Conservation (phyloP, 75 land plant species). For the Pinus taeda region DNA sequence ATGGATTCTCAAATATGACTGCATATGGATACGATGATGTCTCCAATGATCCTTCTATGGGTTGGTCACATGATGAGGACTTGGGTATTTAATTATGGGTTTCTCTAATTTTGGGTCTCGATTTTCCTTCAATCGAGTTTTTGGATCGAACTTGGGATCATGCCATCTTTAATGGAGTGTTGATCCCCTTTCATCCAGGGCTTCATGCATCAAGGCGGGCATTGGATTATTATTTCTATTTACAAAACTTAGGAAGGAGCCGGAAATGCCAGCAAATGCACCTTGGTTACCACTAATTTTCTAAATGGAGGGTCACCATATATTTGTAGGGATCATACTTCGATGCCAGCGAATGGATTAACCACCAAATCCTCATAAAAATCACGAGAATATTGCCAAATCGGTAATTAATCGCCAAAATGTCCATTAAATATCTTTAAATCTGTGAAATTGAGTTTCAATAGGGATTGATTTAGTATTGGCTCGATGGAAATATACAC, state of each 20-base stretch:
- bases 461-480: too few species aligned
- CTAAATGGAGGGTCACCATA: too few species aligned
- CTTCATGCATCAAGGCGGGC: slow-evolving; percentile 88
- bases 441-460: too few species aligned
- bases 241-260: slow-evolving; percentile 73
- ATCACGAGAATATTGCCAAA: too few species aligned
- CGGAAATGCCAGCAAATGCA: slow-evolving; percentile 18
- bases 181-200: slow-evolving; percentile 93
- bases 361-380: too few species aligned
- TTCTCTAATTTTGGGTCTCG: slow-evolving; percentile 86
- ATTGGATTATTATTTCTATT: slow-evolving; percentile 82
- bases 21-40: slow-evolving; percentile 97
- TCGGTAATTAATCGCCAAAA: too few species aligned
- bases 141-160: slow-evolving; percentile 99
- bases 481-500: too few species aligned
- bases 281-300: too few species aligned
- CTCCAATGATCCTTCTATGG: slow-evolving; percentile 89
- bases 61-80: slow-evolving; percentile 99
- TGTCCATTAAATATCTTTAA: too few species aligned
- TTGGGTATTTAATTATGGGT: slow-evolving; percentile 98
- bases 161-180: slow-evolving; percentile 94
- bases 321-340: too few species aligned
- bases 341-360: too few species aligned
- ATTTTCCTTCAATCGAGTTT: slow-evolving; percentile 87
- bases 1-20: slow-evolving; percentile 79